phyloP scores from a whole-genome alignment of 306 rosid species.

The Fragaria iinumae region DNA sequence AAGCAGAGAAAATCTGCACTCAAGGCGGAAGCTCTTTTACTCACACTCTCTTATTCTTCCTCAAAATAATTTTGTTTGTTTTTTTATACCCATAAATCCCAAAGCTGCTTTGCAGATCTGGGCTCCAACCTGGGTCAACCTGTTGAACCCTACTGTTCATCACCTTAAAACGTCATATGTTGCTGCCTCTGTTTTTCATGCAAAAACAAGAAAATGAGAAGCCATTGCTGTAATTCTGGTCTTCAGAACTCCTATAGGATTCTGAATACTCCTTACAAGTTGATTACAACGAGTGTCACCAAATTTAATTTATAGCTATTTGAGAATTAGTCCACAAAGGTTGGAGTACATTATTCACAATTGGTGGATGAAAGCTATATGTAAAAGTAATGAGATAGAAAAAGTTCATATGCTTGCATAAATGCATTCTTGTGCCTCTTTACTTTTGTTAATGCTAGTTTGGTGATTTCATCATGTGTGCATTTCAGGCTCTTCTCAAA shows the following conservation, averaged over 20 bases:
- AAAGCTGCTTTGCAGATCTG: background rate
- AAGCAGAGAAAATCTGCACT: background rate
- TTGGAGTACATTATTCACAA: background rate
- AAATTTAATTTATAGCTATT: background rate
- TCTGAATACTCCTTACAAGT: background rate
- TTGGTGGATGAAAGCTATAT: background rate
- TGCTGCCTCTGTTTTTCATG: background rate
- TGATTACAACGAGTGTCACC: background rate
- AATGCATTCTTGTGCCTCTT: background rate
- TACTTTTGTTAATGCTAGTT: background rate
- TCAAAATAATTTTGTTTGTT: background rate
- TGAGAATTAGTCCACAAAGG: background rate
- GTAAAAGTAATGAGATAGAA: background rate
- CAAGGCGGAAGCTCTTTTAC: background rate
- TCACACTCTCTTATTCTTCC: background rate
- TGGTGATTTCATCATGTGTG: background rate
- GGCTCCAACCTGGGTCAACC: background rate
- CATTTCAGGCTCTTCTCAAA: slow-evolving; percentile 56
- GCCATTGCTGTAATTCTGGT: background rate
- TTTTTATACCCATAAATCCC: background rate
- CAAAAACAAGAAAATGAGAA: background rate
- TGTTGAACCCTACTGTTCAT: background rate
- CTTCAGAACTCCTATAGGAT: background rate
- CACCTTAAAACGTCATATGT: background rate
- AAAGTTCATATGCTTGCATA: background rate